These are phyloP conservation scores for Candida sakaeoensis DNA, from an alignment of 805 yeast species.

Conservation along the genomic window DNA sequence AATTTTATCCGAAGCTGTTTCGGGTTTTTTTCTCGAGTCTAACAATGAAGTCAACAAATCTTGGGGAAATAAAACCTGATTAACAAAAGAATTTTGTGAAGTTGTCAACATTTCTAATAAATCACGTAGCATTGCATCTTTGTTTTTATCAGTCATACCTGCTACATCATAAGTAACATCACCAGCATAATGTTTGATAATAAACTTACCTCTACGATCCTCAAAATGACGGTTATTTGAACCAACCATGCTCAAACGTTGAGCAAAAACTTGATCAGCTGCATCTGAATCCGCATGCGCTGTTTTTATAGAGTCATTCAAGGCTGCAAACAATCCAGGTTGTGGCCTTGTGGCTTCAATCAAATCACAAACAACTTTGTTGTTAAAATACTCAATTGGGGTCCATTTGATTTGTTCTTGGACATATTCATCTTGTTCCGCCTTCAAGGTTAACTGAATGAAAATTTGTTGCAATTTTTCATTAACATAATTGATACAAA, in stretches of 20 bases:
- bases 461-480: slow-evolving; percentile 96
- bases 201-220: slow-evolving; percentile 78
- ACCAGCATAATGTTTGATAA: slow-evolving; percentile 96
- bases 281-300: slow-evolving; percentile 97
- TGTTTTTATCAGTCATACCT: slow-evolving; percentile 94
- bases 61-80: slow-evolving; percentile 44
- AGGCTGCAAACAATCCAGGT: slow-evolving; percentile 93
- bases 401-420: slow-evolving; percentile 96
- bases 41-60: slow-evolving; percentile 29
- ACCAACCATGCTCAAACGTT: slow-evolving; percentile 78
- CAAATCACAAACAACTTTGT: slow-evolving; percentile 92
- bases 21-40: slow-evolving; percentile 77
- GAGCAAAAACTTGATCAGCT: slow-evolving; percentile 94
- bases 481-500: slow-evolving; percentile 93
- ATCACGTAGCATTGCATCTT: slow-evolving; percentile 89
- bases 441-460: slow-evolving; percentile 89
- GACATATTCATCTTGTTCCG: slow-evolving; percentile 97
- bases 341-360: slow-evolving; percentile 87
- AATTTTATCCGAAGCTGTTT: slow-evolving; percentile 94
- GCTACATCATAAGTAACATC: slow-evolving; percentile 90
- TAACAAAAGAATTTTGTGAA: slow-evolving; percentile 67
- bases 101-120: slow-evolving; percentile 73
- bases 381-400: slow-evolving; percentile 93
- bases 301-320: slow-evolving; percentile 95
- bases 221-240: slow-evolving; percentile 84